Percentiles rank a stretch among this genome's conserved stretches.
Evolutionary conservation across 2,329 filamentous ascomycete genomes (phyloP).

Genomic region (Sclerotinia spermophila): DNA sequence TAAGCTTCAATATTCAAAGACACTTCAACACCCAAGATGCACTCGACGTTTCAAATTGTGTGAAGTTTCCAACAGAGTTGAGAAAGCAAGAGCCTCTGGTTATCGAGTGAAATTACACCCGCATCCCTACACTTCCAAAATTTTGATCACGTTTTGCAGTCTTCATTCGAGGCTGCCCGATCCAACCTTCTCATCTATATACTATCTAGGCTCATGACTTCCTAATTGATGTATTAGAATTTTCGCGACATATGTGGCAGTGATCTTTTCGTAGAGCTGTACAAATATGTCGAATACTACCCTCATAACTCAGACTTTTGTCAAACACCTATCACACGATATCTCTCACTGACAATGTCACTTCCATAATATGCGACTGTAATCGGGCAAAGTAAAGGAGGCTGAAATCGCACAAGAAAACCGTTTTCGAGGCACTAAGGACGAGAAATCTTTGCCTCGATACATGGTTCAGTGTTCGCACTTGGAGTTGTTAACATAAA

Average conservation of each 20-base stretch:
- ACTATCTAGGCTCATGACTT: too few species aligned
- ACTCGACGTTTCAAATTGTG: too few species aligned
- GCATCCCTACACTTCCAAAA: not conserved
- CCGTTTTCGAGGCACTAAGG: not conserved
- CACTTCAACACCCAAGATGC: too few species aligned
- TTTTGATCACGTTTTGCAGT: not conserved
- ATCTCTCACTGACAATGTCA: accelerated
- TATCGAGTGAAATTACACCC: not conserved
- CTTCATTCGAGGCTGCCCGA: not conserved
- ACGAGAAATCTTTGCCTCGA: too few species aligned
- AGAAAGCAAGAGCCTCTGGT: not conserved
- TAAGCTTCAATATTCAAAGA: too few species aligned
- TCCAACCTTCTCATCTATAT: too few species aligned
- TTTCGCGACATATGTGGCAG: too few species aligned
- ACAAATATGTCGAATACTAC: too few species aligned
- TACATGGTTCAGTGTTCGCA: not conserved
- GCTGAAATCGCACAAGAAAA: not conserved
- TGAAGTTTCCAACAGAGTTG: too few species aligned
- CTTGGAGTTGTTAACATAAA: not conserved
- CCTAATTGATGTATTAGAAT: too few species aligned
- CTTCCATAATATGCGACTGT: not conserved
- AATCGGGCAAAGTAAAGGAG: not conserved
- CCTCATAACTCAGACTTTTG: not conserved
- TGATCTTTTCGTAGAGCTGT: too few species aligned
- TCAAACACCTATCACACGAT: not conserved